Conservation (phyloP, 192 early-diverging fungal genomes). For the Thamnidium elegans region DNA sequence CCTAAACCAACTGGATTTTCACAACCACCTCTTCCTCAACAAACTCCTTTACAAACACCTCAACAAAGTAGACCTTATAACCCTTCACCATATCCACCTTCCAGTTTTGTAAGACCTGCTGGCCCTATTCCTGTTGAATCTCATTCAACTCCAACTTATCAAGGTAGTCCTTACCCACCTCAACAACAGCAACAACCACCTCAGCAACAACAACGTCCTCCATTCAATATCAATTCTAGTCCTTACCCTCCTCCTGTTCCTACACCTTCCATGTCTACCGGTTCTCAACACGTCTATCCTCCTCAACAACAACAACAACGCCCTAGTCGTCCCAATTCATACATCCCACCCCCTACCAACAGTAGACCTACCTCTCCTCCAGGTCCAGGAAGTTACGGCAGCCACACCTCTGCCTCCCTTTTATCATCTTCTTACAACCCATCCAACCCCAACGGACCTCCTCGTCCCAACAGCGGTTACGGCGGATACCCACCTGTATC, state of each 20-base stretch:
- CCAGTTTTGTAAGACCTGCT: neutral
- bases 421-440: constrained; percentile 19
- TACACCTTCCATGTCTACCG: constrained; percentile 15
- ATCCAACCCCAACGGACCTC: neutral
- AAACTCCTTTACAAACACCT: constrained; percentile 1
- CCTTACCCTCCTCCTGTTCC: constrained; percentile 1
- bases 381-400: neutral
- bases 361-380: constrained; percentile 9
- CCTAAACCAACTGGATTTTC: neutral
- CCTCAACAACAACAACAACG: constrained; percentile 18
- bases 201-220: neutral
- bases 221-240: neutral
- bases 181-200: neutral
- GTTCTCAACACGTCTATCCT: constrained; percentile 3
- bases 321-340: constrained; percentile 19
- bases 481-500: constrained; percentile 1
- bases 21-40: neutral
- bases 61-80: neutral
- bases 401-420: constrained; percentile 6
- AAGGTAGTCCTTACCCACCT: neutral
- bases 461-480: neutral
- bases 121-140: constrained; percentile 5
- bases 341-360: constrained; percentile 6
- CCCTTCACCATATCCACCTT: neutral
- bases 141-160: neutral